Percentiles rank a stretch among this genome's conserved stretches.
Evolutionary conservation across 805 yeast genomes (phyloP).

Genomic region (Hanseniaspora singularis): DNA sequence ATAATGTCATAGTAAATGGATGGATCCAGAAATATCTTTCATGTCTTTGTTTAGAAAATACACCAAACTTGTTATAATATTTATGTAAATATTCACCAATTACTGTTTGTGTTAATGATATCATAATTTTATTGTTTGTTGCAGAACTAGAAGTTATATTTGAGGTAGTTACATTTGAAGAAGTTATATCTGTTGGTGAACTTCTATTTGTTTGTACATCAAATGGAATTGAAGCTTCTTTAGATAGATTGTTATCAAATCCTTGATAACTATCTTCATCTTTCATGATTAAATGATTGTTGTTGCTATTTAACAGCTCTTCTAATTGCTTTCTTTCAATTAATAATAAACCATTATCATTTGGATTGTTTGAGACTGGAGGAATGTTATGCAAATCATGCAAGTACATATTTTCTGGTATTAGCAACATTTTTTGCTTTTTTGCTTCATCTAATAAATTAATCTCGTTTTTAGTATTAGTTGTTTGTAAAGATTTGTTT

Average conservation of each 20-base stretch:
- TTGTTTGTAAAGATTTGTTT: conserved; percentile 1
- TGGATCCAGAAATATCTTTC: conserved; percentile 93
- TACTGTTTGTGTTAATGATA: conserved; percentile 81
- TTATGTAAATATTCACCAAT: conserved; percentile 85
- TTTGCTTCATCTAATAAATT: conserved; percentile 12
- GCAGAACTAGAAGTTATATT: conserved; percentile 1
- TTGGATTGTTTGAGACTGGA: conserved; percentile 21
- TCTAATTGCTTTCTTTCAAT: conserved; percentile 29
- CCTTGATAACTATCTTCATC: no score
- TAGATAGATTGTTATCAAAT: no score
- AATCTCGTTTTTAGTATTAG: neutral
- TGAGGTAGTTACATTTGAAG: no score
- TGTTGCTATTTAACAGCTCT: neutral
- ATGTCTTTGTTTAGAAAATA: conserved; percentile 67
- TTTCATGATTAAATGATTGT: neutral
- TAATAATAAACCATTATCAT: conserved; percentile 27
- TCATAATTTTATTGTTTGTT: conserved; percentile 47
- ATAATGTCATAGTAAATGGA: conserved; percentile 80
- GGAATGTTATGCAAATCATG: conserved; percentile 15
- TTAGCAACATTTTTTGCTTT: neutral
- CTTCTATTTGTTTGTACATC: no score
- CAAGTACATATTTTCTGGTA: conserved; percentile 18
- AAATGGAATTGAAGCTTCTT: no score
- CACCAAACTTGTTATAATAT: conserved; percentile 63
- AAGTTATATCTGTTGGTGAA: no score